These are phyloP conservation scores for Wickerhamomyces rabaulensis DNA, from an alignment of 805 yeast species.

Conservation along the genomic window DNA sequence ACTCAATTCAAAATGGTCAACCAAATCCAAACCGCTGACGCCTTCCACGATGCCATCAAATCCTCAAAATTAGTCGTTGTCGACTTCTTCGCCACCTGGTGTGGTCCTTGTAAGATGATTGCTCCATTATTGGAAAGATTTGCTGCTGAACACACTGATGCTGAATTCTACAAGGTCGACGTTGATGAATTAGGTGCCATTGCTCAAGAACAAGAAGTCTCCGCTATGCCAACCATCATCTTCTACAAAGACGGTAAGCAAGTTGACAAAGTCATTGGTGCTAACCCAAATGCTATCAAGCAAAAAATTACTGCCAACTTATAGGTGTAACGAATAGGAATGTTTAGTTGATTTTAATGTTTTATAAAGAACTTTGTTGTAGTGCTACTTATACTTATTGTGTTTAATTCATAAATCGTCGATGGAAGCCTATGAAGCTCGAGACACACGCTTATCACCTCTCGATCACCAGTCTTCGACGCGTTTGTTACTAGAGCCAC, in stretches of 20 bases:
- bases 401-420: too few relatives aligned
- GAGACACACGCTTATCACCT: too few relatives aligned
- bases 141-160: conserved; percentile 53
- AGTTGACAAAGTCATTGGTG: conserved; percentile 80
- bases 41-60: conserved; percentile 62
- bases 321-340: conserved; percentile 21
- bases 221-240: conserved; percentile 64
- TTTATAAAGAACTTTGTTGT: background rate
- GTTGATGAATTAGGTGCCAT: conserved; percentile 79
- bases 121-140: conserved; percentile 90
- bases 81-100: conserved; percentile 97
- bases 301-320: conserved; percentile 52
- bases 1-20: conserved; percentile 42
- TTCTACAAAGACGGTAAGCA: conserved; percentile 81
- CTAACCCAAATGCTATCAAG: conserved; percentile 81
- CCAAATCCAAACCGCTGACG: conserved; percentile 43
- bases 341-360: background rate
- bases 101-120: conserved; percentile 98
- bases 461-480: too few relatives aligned
- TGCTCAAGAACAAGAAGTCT: conserved; percentile 58
- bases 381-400: too few relatives aligned
- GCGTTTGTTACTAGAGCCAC: too few relatives aligned
- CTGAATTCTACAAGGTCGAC: conserved; percentile 83
- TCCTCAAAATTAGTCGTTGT: conserved; percentile 77
- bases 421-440: too few relatives aligned